A percentile compares a stretch with the other conserved stretches of the same genome.
Conservation (phyloP, 2,329 filamentous ascomycete species). For the Tolypocladium capitatum region DNA sequence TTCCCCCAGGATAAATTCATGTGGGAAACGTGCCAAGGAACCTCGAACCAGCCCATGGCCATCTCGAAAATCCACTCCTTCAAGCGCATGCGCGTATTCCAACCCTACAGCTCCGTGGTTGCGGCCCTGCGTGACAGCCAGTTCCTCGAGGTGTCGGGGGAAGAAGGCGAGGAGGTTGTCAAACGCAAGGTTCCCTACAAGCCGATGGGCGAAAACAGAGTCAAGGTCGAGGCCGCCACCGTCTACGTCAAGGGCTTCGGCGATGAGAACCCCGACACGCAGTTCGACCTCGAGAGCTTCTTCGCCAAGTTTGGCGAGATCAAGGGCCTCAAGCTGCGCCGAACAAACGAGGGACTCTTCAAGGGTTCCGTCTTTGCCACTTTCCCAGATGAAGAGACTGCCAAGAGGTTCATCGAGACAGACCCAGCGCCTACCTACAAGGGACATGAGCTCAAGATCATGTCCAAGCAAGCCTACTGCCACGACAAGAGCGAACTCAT, state of each 20-base stretch:
- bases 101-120: slow-evolving; percentile 73
- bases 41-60: slow-evolving; percentile 67
- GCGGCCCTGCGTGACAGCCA: slow-evolving; percentile 69
- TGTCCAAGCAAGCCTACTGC: slow-evolving; percentile 80
- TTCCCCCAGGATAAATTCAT: slow-evolving; percentile 81
- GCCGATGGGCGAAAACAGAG: slow-evolving; percentile 43
- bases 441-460: slow-evolving; percentile 64
- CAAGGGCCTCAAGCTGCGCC: slow-evolving; percentile 76
- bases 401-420: slow-evolving; percentile 65
- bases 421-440: slow-evolving; percentile 79
- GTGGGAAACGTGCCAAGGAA: slow-evolving; percentile 62
- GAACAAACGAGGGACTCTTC: slow-evolving; percentile 59
- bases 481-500: slow-evolving; percentile 65
- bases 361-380: slow-evolving; percentile 97
- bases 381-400: slow-evolving; percentile 66
- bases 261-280: slow-evolving; percentile 66
- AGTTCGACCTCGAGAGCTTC: slow-evolving; percentile 90
- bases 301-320: slow-evolving; percentile 70
- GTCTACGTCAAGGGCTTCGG: slow-evolving; percentile 95
- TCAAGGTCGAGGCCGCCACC: slow-evolving; percentile 57
- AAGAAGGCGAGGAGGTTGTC: slow-evolving; percentile 57
- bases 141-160: slow-evolving; percentile 58
- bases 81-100: slow-evolving; percentile 93
- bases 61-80: slow-evolving; percentile 71
- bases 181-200: slow-evolving; percentile 64